Base-by-base conservation (phyloP, 1,284 basidiomycete genomes). In the Ustilago bromivora region DNA sequence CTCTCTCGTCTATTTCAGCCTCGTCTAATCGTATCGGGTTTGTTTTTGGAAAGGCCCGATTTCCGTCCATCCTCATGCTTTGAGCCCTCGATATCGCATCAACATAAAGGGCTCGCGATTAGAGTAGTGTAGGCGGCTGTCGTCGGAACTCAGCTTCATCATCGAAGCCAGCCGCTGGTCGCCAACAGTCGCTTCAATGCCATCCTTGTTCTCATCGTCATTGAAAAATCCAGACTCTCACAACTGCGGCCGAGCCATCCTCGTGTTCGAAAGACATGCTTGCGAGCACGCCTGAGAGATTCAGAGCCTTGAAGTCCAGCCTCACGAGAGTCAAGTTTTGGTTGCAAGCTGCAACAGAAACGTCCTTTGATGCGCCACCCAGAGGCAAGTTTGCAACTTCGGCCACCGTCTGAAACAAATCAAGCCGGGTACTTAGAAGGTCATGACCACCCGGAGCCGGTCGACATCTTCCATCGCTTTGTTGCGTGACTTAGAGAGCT, bases 351-450 rank as follows among this genome's bases (percentile, higher is more conserved):
- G n/a, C 46, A 23, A 19, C 15, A 4, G n/a, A 13, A 51, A 15
- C 15, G 11, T 28, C 1, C 13, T 51, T 9, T 28, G 3, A 8
- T 51, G 49, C 49, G 12, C 8, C 23, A 51, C 49, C n/a, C 9
- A 28, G 11, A 6, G 13, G 9, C 5, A n/a, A 6, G 31, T 28
- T 32, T 19, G 28, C 49, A 31, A 12, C n/a, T 23, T 51, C 31
- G 49, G 31, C 3, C 49, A 51, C 49, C 19, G 49, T 13, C 49
- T 32, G 49, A 32, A 51, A 51, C 49, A 51, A 32, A 51, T 32
- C 9, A 51, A 32, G 8, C 13, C 49, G 31, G 15, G 11, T 51
- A 32, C n/a, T 19, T 8, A 19, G 13, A 38, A 10, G 43, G 23
- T 23, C 23, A 41, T 41, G 15, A 23, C 19, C n/a, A 28, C 19